A percentile compares a stretch with the other conserved stretches of the same genome.
Evolutionary conservation across 352 stramenopile species (phyloP).

Genomic region (Phytophthora niederhauseri): DNA sequence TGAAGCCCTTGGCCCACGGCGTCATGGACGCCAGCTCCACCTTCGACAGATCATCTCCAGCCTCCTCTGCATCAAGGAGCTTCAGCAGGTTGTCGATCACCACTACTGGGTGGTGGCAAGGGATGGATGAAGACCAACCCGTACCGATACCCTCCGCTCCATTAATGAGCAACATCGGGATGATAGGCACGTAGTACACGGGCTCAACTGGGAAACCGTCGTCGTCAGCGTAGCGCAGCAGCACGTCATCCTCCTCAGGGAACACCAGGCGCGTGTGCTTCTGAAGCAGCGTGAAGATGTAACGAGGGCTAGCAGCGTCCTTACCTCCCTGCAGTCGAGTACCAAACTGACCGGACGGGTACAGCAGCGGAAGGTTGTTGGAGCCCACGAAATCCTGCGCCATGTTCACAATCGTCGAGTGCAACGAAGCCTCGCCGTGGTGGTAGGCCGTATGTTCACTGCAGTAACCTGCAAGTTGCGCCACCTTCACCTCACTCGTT

Average conservation of each 20-base stretch:
- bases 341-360: slow-evolving; percentile 98
- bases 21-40: slow-evolving; percentile 76
- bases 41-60: slow-evolving; percentile 38
- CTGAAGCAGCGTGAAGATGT: slow-evolving; percentile 99
- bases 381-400: slow-evolving; percentile 98
- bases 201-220: slow-evolving; percentile 99
- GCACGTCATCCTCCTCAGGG: slow-evolving; percentile 97
- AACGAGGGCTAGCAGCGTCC: slow-evolving; percentile 97
- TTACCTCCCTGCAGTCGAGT: slow-evolving; percentile 99
- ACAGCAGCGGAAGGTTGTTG: slow-evolving; percentile 99
- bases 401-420: slow-evolving; percentile 99
- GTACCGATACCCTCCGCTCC: slow-evolving; percentile 99
- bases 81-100: slow-evolving; percentile 96
- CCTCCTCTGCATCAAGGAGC: slow-evolving; percentile 71
- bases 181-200: slow-evolving; percentile 96
- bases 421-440: slow-evolving; percentile 98
- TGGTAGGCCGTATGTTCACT: slow-evolving; percentile 98
- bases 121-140: slow-evolving; percentile 96
- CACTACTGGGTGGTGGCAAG: slow-evolving; percentile 96
- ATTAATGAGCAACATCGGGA: slow-evolving; percentile 98
- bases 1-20: slow-evolving; percentile 97
- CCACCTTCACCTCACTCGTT: slow-evolving; percentile 99
- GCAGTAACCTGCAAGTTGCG: slow-evolving; percentile 98
- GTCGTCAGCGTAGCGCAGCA: slow-evolving; percentile 98
- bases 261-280: slow-evolving; percentile 97